Percentiles rank a stretch among this genome's conserved stretches.
Evolutionary conservation across 208 protist species (phyloP).

Genomic region (Leishmania lainsoni): DNA sequence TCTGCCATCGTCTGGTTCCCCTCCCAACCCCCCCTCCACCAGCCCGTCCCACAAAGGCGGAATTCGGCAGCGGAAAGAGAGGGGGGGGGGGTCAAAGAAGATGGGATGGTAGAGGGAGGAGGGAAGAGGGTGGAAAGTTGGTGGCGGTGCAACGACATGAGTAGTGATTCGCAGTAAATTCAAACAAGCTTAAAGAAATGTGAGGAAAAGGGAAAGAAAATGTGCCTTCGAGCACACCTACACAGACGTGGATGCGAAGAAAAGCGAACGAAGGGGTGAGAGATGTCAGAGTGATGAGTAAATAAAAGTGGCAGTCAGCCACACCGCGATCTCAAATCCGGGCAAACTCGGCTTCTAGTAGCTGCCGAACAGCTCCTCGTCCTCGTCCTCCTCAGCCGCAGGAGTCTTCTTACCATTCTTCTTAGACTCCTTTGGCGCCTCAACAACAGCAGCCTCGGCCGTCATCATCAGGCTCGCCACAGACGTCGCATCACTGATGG

Average conservation of each 20-base stretch:
- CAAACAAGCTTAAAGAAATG: neutral
- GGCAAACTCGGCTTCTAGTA: slow-evolving; percentile 18
- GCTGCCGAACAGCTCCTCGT: slow-evolving; percentile 36
- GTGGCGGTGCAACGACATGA: neutral
- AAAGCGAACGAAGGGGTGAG: neutral
- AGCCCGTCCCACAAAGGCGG: neutral
- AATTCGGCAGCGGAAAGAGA: neutral
- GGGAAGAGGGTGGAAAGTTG: neutral
- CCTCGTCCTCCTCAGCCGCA: slow-evolving; percentile 29
- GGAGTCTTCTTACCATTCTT: slow-evolving; percentile 14
- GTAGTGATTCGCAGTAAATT: neutral
- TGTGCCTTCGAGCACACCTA: neutral
- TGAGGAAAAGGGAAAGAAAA: neutral
- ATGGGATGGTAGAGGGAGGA: neutral
- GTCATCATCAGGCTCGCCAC: slow-evolving; percentile 99
- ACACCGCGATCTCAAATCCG: neutral
- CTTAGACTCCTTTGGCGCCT: slow-evolving; percentile 45
- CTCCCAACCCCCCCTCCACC: neutral
- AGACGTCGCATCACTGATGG: slow-evolving; percentile 95
- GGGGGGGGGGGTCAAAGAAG: neutral
- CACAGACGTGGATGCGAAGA: neutral
- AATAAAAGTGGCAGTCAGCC: neutral
- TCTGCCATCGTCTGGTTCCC: no score
- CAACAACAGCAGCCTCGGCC: slow-evolving; percentile 85
- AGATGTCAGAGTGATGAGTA: neutral